Percentiles rank a stretch among this genome's conserved stretches.
Evolutionary conservation across 768 basidiomycete species (phyloP).

Genomic region (Steccherinum ochraceum): DNA sequence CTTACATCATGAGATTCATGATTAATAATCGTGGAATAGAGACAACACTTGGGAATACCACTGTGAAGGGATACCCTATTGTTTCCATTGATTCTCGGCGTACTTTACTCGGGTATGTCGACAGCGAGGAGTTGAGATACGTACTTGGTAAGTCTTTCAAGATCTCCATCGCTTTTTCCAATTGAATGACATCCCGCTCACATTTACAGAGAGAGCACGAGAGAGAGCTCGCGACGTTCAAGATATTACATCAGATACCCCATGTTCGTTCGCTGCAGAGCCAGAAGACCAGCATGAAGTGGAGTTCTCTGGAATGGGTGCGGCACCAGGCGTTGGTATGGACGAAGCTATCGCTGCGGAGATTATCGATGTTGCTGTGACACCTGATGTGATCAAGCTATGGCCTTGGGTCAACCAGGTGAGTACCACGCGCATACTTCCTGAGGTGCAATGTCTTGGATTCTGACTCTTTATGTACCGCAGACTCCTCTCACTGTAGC

Average conservation of each 20-base stretch:
- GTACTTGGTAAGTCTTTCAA: constrained; percentile 79
- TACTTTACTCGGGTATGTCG: constrained; percentile 82
- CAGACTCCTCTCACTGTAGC: constrained; percentile 94
- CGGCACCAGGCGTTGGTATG: constrained; percentile 46
- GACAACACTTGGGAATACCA: constrained; percentile 58
- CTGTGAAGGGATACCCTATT: constrained; percentile 90
- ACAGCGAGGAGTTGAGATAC: constrained; percentile 76
- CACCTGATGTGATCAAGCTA: constrained; percentile 55
- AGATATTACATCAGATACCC: constrained; percentile 55
- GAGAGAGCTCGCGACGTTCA: constrained; percentile 68
- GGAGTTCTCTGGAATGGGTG: constrained; percentile 30
- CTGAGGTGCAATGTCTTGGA: background rate
- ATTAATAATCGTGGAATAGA: constrained; percentile 36
- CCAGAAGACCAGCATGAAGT: constrained; percentile 47
- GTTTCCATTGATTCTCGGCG: constrained; percentile 54
- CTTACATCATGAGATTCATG: too few species aligned
- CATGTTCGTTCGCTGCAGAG: constrained; percentile 62
- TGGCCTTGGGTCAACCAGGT: constrained; percentile 97
- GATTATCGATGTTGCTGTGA: constrained; percentile 53
- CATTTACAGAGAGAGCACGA: constrained; percentile 73
- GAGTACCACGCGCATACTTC: constrained; percentile 22
- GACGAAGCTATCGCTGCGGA: constrained; percentile 68
- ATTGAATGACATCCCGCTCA: too few species aligned
- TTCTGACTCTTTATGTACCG: too few species aligned
- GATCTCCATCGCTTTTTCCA: too few species aligned